Conservation (phyloP, 352 stramenopile species). For the Pythium utonaiense region DNA sequence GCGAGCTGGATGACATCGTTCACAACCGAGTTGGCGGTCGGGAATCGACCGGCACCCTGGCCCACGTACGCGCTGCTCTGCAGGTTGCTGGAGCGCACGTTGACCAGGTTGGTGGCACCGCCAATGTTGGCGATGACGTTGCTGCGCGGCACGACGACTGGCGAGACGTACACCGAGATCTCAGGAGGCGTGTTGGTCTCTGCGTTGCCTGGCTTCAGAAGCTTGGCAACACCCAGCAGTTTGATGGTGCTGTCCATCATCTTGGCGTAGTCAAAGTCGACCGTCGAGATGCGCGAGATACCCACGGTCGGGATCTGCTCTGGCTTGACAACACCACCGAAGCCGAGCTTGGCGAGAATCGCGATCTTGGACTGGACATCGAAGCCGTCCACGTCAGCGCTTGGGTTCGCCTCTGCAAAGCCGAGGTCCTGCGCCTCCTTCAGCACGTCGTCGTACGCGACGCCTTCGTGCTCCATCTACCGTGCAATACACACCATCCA, state of each 20-base stretch:
- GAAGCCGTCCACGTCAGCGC: slow-evolving; percentile 94
- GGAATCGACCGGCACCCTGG: slow-evolving; percentile 92
- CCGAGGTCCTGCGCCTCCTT: slow-evolving; percentile 92
- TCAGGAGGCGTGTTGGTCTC: slow-evolving; percentile 65
- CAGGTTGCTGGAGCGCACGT: slow-evolving; percentile 88
- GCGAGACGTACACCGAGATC: slow-evolving; percentile 93
- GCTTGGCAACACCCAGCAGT: slow-evolving; percentile 88
- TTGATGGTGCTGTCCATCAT: slow-evolving; percentile 96
- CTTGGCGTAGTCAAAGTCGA: slow-evolving; percentile 97
- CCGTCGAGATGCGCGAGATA: slow-evolving; percentile 89
- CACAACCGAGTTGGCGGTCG: slow-evolving; percentile 95
- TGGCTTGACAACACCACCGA: slow-evolving; percentile 87
- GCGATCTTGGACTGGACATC: slow-evolving; percentile 96
- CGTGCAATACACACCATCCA: neutral
- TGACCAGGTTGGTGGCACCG: slow-evolving; percentile 91
- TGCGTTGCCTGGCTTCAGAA: slow-evolving; percentile 70
- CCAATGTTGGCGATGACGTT: slow-evolving; percentile 89
- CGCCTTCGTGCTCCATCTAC: slow-evolving; percentile 91
- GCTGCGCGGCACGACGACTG: slow-evolving; percentile 85
- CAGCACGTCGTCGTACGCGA: slow-evolving; percentile 90
- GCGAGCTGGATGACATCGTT: slow-evolving; percentile 94
- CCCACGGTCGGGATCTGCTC: slow-evolving; percentile 89
- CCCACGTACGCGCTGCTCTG: slow-evolving; percentile 90
- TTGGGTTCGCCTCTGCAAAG: slow-evolving; percentile 94
- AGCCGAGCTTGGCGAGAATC: slow-evolving; percentile 93